Evolutionary conservation across 257 asterid genomes (phyloP), one percentile per base, ranked within the genome.

Genomic region (Solanum lycopersicoides): DNA sequence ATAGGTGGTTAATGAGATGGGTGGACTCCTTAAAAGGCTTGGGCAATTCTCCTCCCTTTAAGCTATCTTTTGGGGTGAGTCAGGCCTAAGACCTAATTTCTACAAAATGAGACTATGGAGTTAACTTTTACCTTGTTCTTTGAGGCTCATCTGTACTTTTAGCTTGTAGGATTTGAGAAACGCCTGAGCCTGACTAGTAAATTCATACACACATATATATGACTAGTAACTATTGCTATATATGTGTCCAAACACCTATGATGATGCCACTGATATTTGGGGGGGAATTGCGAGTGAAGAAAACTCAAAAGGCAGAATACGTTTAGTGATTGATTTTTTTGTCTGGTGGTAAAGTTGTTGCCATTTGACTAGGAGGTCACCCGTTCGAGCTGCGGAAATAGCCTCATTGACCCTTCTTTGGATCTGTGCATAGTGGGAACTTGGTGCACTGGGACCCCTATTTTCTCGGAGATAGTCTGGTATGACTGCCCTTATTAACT

Each of bases 351-450:
- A 60, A 60, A 60, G 69, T 60, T 11, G 30, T 60, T 60, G 30
- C 0, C 30, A 0, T 9, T 3, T 23, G 30, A 60, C 7, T 0
- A 60, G 15, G 7, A n/a, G 3, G 0, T 63, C 16, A n/a, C 2
- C 0, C 3, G 16, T 63, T 63, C 0, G 8, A 11, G 32, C 3
- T 4, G 2, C n/a, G 0, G 3, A n/a, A 63, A 63, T 63, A n/a
- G 7, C 0, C 15, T n/a, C n/a, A n/a, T 35, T 35, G 2, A 1
- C 16, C 32, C 21, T 68, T 68, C 37, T 6, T 15, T 0, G 3
- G 20, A 28, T 1, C 37, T 0, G 1, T 5, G 5, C 74, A 30
- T 68, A 28, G 37, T 0, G 5, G 37, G 21, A 12, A 25, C 74
- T 28, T 68, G 9, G 20, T 6, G 11, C 37, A 25, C 7, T 5